A percentile compares a stretch with the other conserved stretches of the same genome.
Conservation (phyloP, 768 basidiomycete genomes). For the Naganishia vaughanmartiniae region DNA sequence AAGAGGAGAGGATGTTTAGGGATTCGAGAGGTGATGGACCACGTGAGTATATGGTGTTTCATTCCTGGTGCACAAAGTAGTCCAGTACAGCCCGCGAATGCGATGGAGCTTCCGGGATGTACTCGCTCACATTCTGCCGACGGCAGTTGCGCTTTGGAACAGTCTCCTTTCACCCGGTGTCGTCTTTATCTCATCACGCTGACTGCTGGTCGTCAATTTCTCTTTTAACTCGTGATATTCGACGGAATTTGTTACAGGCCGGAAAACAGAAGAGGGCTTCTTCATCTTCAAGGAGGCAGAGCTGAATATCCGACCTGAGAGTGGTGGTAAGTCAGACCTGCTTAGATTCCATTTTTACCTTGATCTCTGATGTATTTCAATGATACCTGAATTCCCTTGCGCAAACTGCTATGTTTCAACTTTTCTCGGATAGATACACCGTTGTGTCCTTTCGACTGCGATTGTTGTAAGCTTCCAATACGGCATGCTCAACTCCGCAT, state of each 20-base stretch:
- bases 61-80: background rate
- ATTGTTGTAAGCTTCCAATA: conserved; percentile 45
- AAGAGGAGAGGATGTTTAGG: conserved; percentile 47
- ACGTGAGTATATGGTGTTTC: conserved; percentile 33
- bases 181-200: background rate
- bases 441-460: conserved; percentile 53
- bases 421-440: conserved; percentile 42
- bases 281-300: conserved; percentile 52
- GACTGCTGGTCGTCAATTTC: background rate
- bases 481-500: background rate
- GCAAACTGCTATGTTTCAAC: background rate
- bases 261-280: conserved; percentile 52
- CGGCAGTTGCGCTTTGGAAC: too few species aligned
- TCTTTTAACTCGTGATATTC: background rate
- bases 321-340: conserved; percentile 49
- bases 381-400: background rate
- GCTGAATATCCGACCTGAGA: conserved; percentile 48
- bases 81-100: background rate
- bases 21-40: conserved; percentile 49
- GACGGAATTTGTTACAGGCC: conserved; percentile 36
- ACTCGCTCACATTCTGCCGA: background rate
- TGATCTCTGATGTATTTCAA: background rate
- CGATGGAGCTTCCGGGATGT: background rate
- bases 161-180: background rate
- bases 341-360: background rate